These are phyloP conservation scores for Apiotrichum sp. DNA, from an alignment of 1,284 basidiomycete genomes.

Conservation along the genomic window DNA sequence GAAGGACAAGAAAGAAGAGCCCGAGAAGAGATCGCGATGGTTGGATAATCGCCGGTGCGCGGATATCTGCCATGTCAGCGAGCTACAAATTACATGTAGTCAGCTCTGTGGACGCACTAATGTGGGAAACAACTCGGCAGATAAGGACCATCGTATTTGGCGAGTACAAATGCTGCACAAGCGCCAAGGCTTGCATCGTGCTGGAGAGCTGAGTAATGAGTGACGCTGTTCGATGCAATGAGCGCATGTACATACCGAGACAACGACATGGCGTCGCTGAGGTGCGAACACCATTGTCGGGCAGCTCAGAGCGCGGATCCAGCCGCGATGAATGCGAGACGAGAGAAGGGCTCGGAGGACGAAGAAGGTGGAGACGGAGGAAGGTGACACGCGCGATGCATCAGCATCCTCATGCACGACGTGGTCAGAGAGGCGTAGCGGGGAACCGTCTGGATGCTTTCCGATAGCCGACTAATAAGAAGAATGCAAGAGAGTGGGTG, in stretches of 20 bases:
- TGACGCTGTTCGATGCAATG: no score
- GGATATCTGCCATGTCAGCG: constrained; percentile 22
- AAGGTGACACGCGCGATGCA: no score
- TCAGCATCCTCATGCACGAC: no score
- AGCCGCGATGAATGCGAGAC: no score
- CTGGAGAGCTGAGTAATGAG: constrained; percentile 23
- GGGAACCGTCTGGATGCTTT: no score
- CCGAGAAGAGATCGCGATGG: constrained; percentile 32
- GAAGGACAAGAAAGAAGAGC: constrained; percentile 25
- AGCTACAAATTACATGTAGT: neutral
- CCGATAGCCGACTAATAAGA: no score
- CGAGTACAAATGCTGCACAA: constrained; percentile 40
- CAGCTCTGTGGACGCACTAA: constrained; percentile 16
- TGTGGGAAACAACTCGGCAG: constrained; percentile 30
- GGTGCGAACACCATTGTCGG: constrained; percentile 34
- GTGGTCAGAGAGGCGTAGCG: no score
- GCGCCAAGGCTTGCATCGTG: constrained; percentile 27
- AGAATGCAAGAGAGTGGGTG: no score
- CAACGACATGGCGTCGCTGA: constrained; percentile 40
- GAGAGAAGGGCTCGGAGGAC: no score
- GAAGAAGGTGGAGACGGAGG: neutral
- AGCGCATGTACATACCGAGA: constrained; percentile 16
- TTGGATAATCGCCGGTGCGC: constrained; percentile 31
- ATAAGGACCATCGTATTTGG: constrained; percentile 39
- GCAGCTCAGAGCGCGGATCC: no score